These are phyloP conservation scores for Leucoagaricus sp. DNA, from an alignment of 1,284 basidiomycete species.

Conservation along the genomic window DNA sequence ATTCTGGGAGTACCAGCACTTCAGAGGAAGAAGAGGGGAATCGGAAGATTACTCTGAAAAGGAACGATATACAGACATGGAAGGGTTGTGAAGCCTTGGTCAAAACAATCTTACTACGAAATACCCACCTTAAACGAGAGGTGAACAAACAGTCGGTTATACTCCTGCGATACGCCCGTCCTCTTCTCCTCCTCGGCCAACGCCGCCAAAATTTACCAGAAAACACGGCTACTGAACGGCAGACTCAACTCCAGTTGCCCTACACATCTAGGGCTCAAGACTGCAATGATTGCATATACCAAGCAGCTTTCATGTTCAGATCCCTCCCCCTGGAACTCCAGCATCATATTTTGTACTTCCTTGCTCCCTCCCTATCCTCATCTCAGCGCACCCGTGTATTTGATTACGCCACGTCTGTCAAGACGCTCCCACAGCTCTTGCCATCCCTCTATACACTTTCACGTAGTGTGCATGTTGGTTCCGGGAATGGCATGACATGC, in stretches of 20 bases:
- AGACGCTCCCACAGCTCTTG: slow-evolving; percentile 53
- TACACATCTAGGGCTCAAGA: background rate
- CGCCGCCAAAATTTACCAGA: background rate
- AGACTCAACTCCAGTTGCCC: background rate
- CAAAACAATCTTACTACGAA: slow-evolving; percentile 45
- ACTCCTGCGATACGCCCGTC: slow-evolving; percentile 53
- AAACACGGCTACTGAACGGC: background rate
- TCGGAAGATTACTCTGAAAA: background rate
- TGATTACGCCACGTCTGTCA: slow-evolving; percentile 50
- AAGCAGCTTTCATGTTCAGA: slow-evolving; percentile 31
- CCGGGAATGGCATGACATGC: background rate
- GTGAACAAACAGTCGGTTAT: slow-evolving; percentile 51
- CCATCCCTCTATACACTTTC: slow-evolving; percentile 23
- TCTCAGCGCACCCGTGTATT: slow-evolving; percentile 58
- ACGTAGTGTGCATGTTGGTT: background rate
- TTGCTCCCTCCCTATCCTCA: slow-evolving; percentile 58
- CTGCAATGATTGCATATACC: background rate
- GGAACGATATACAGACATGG: slow-evolving; percentile 27
- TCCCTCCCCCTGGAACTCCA: slow-evolving; percentile 62
- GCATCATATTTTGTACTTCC: slow-evolving; percentile 55
- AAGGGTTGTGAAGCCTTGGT: slow-evolving; percentile 39
- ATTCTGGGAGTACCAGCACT: background rate
- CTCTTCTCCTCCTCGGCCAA: slow-evolving; percentile 41
- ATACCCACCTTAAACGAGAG: slow-evolving; percentile 45
- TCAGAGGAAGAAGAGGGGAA: slow-evolving; percentile 12